Evolutionary conservation across 2,329 filamentous ascomycete species (phyloP).

Genomic region (Paramyrothecium roridum): DNA sequence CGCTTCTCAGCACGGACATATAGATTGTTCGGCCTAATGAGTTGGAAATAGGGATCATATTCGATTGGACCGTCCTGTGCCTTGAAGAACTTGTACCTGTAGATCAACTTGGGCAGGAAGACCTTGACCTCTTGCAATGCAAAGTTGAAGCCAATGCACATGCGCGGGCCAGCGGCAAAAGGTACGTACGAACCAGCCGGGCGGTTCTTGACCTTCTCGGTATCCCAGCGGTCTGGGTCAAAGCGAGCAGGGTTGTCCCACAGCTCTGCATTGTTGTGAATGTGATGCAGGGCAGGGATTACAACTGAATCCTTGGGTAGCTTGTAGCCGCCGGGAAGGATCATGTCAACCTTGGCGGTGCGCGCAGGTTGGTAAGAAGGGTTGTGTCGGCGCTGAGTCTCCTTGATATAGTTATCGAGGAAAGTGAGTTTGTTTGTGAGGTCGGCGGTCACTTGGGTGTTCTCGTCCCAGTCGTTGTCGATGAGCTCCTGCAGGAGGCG

Average conservation of each 20-base stretch:
- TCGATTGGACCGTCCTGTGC: slow-evolving; percentile 49
- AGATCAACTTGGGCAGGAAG: slow-evolving; percentile 55
- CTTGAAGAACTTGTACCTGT: slow-evolving; percentile 52
- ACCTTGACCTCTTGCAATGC: slow-evolving; percentile 60
- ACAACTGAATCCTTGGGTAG: slow-evolving; percentile 49
- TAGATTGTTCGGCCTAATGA: slow-evolving; percentile 53
- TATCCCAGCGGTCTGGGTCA: slow-evolving; percentile 58
- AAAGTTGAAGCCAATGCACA: slow-evolving; percentile 65
- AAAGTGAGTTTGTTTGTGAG: slow-evolving; percentile 44
- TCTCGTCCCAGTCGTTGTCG: slow-evolving; percentile 40
- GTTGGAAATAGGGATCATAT: slow-evolving; percentile 58
- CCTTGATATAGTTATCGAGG: slow-evolving; percentile 58
- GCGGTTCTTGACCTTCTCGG: slow-evolving; percentile 47
- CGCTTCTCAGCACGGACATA: slow-evolving; percentile 48
- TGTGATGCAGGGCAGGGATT: slow-evolving; percentile 49
- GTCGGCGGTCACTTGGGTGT: slow-evolving; percentile 44
- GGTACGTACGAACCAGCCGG: slow-evolving; percentile 53
- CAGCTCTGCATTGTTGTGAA: slow-evolving; percentile 49
- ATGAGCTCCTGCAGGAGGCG: slow-evolving; percentile 55
- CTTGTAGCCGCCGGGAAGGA: slow-evolving; percentile 58
- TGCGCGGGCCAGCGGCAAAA: slow-evolving; percentile 54
- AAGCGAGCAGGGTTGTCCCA: slow-evolving; percentile 59
- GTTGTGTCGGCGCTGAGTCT: slow-evolving; percentile 58
- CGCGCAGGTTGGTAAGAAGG: slow-evolving; percentile 59
- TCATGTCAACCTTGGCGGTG: slow-evolving; percentile 51